These are phyloP conservation scores for Wickerhamomyces alni DNA, from an alignment of 805 yeast genomes.

Conservation along the genomic window DNA sequence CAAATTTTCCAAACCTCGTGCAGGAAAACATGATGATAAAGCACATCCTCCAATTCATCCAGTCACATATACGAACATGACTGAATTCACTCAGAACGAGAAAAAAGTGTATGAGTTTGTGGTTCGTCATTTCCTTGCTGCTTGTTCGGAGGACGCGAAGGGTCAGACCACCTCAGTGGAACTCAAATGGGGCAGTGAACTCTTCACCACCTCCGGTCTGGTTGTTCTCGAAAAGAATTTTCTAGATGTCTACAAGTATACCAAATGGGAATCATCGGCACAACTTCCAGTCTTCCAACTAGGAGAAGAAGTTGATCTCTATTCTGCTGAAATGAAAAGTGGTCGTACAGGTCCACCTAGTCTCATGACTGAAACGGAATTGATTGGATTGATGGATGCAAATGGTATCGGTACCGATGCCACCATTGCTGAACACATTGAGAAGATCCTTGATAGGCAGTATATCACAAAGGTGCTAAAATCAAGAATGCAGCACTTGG, in stretches of 20 bases:
- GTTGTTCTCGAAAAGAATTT: slow-evolving; percentile 70
- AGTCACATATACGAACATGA: slow-evolving; percentile 38
- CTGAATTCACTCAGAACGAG: slow-evolving; percentile 35
- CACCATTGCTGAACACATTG: slow-evolving; percentile 96
- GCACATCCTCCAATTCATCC: slow-evolving; percentile 99
- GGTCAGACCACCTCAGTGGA: slow-evolving; percentile 63
- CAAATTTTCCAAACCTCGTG: slow-evolving; percentile 60
- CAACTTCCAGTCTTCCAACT: slow-evolving; percentile 57
- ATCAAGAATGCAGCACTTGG: slow-evolving; percentile 36
- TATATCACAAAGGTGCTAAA: slow-evolving; percentile 49
- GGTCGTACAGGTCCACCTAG: slow-evolving; percentile 81
- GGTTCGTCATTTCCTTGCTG: slow-evolving; percentile 80
- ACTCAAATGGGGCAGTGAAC: slow-evolving; percentile 74
- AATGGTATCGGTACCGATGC: slow-evolving; percentile 99
- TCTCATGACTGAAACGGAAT: slow-evolving; percentile 85
- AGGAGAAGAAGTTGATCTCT: slow-evolving; percentile 52
- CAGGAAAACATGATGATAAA: slow-evolving; percentile 81
- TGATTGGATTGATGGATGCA: slow-evolving; percentile 89
- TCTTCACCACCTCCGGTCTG: slow-evolving; percentile 67
- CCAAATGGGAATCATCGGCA: slow-evolving; percentile 65
- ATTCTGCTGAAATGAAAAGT: slow-evolving; percentile 51
- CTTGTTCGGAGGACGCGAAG: slow-evolving; percentile 86
- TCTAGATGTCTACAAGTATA: slow-evolving; percentile 73
- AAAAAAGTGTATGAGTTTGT: slow-evolving; percentile 81
- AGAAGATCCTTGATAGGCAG: slow-evolving; percentile 61